Base-by-base conservation (phyloP, 83 land plant species). In the Picea abies region DNA sequence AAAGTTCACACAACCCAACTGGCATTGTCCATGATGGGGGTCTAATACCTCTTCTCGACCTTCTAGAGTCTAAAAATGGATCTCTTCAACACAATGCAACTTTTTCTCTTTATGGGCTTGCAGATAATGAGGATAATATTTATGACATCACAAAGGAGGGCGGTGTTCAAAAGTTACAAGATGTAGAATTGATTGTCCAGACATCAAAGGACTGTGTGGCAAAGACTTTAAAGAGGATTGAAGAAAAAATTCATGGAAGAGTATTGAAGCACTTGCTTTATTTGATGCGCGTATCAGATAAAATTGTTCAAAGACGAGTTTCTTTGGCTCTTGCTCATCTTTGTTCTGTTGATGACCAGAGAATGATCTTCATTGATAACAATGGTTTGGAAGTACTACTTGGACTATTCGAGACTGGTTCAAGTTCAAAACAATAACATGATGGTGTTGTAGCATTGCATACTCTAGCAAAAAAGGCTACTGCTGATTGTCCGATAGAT, bases 101-200 rank as follows among this genome's bases (percentile, higher is more conserved):
- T 78, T 98, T 98, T 90, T 93, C 99, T 39, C 84, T 98, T 19
- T 98, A 96, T 92, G 99, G 99, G 35, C 90, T 98, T 60, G 99
- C 99, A 32, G 99, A 98, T 63, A 96, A 96, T 87, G 99, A 96
- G 99, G 99, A 98, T 81, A 98, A 94, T 88, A 92, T 93, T 80
- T 90, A 96, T 67, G 99, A 96, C 64, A 88, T 98, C 82, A 87
- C 96, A n/a, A 98, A 83, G 86, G 92, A 92, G 83, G 99, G 99
- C 47, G 99, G 97, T 83, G 99, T 94, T 75, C 97, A 96, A 78
- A 94, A 93, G 87, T 85, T 98, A 25, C 99, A 92, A 79, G 99
- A 98, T 82, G 97, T 97, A 44, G 94, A 94, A 82, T 94, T 96
- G 75, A 92, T 92, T 88, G 93, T 89, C 80, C 99, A 96, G 99